A percentile compares a stretch with the other conserved stretches of the same genome.
Conservation (phyloP, 2,329 filamentous ascomycete genomes). For the Mycosphaerelloides madeirae region DNA sequence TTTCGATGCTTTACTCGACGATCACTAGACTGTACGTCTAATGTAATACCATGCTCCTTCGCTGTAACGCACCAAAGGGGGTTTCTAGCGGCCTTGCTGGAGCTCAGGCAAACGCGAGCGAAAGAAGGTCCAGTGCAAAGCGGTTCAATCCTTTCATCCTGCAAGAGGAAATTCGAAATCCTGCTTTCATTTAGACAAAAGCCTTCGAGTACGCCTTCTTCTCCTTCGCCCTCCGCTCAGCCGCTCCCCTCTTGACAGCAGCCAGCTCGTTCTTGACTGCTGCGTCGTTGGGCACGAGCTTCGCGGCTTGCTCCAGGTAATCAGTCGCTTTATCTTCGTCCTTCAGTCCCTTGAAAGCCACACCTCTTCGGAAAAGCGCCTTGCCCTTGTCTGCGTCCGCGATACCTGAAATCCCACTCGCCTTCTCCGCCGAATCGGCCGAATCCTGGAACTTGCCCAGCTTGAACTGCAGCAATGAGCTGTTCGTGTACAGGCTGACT, state of each 20-base stretch:
- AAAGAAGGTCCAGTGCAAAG: too few relatives aligned
- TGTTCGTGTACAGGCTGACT: slow-evolving; percentile 83
- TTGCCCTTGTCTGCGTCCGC: slow-evolving; percentile 80
- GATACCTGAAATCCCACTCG: slow-evolving; percentile 61
- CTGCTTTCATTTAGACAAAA: slow-evolving; percentile 52
- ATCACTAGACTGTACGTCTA: too few relatives aligned
- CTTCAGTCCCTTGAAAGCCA: slow-evolving; percentile 70
- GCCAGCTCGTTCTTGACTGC: slow-evolving; percentile 71
- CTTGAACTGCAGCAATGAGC: slow-evolving; percentile 80
- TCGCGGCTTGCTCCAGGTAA: slow-evolving; percentile 42
- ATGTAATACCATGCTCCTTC: too few relatives aligned
- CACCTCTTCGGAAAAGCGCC: slow-evolving; percentile 76
- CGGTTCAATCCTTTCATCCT: too few relatives aligned
- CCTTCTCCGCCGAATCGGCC: slow-evolving; percentile 64
- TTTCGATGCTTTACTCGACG: too few relatives aligned
- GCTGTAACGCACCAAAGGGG: too few relatives aligned
- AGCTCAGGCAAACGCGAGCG: too few relatives aligned
- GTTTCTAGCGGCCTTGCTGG: too few relatives aligned
- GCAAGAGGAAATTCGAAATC: too few relatives aligned
- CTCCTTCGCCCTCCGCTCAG: slow-evolving; percentile 75
- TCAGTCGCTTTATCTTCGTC: slow-evolving; percentile 70
- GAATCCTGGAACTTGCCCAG: slow-evolving; percentile 66
- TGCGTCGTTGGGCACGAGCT: slow-evolving; percentile 61
- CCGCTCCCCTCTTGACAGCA: slow-evolving; percentile 70
- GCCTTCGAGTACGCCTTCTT: slow-evolving; percentile 92